Evolutionary conservation across 495 filamentous ascomycete genomes (phyloP).

Genomic region (Aspergillus sclerotioniger): DNA sequence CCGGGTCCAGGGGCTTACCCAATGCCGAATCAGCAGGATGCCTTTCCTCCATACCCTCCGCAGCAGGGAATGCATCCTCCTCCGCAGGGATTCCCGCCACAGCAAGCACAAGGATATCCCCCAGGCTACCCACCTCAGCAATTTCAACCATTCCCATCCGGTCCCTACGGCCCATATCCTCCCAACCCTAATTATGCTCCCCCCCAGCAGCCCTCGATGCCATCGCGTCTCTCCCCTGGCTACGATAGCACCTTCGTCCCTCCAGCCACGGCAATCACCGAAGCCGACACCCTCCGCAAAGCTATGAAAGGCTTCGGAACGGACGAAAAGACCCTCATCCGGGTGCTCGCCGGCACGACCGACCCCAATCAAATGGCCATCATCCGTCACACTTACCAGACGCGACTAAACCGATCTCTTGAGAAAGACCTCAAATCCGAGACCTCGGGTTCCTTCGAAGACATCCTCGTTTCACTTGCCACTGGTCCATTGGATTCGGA

Average conservation of each 20-base stretch:
- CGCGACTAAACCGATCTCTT: slow-evolving; percentile 55
- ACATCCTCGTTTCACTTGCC: slow-evolving; percentile 59
- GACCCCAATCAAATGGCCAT: slow-evolving; percentile 65
- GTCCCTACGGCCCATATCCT: not conserved
- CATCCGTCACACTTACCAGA: slow-evolving; percentile 59
- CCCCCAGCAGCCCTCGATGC: slow-evolving; percentile 1
- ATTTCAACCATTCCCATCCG: too few relatives aligned
- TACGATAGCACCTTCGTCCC: slow-evolving; percentile 58
- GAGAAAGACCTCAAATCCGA: slow-evolving; percentile 67
- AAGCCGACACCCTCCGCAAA: slow-evolving; percentile 62
- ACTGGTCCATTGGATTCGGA: slow-evolving; percentile 70
- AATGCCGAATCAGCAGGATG: not conserved
- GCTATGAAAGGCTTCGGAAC: slow-evolving; percentile 87
- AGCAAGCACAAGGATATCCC: too few relatives aligned
- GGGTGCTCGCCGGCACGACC: slow-evolving; percentile 52
- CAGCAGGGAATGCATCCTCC: not conserved
- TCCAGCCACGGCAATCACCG: slow-evolving; percentile 52
- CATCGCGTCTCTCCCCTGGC: slow-evolving; percentile 46
- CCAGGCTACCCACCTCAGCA: too few relatives aligned
- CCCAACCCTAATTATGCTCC: not conserved
- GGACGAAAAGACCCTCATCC: slow-evolving; percentile 67
- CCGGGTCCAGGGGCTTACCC: not conserved
- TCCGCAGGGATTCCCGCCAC: slow-evolving; percentile 4
- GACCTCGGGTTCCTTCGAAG: slow-evolving; percentile 63
- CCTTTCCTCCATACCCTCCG: slow-evolving; percentile 3